Base-by-base conservation (phyloP, 768 basidiomycete species). In the Tylopilus intermedius region DNA sequence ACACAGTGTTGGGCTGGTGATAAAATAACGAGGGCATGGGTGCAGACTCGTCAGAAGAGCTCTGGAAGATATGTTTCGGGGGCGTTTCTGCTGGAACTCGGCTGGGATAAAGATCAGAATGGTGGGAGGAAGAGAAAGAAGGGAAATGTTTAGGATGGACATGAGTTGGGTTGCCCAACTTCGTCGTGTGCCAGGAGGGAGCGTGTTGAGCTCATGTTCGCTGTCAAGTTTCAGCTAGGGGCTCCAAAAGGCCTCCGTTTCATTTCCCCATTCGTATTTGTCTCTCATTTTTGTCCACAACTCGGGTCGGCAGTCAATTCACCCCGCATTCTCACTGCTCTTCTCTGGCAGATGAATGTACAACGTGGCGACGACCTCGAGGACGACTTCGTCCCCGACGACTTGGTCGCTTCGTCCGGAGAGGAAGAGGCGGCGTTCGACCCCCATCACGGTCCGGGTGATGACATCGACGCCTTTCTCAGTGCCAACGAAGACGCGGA, bases 371-470 rank as follows among this genome's bases (percentile, higher is more conserved):
- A 94, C 74, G 90, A 90, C 74, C 76, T 94, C 18, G 88, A 88
- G 45, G 91, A 93, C 66, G 86, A 91, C 58, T 90, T 86, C 63
- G 73, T 86, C 47, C 77, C 78, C 30, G 84, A 93, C 56, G 84
- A 85, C 41, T 72, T 80, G 13, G 78, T 88, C 0, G 83, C 82
- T 0, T 70, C 79, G 13, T 85, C 83, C 0, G 84, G 76, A 10
- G 84, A 81, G 43, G 87, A 87, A 56, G 67, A 67, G 0, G 48
- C 47, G 3, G 32, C 47, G 49, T 65, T 68, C 15, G 60, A 67
- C 24, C 48, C 64, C 26, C 65, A 46, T 42, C 65, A 61, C 38
- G 64, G 63, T 2, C 62, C 65, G 2, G 65, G 62, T 18, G 75
- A 77, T 10, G 72, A 71, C 48, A 66, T 74, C 45, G 66, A 59